Evolutionary conservation across 352 stramenopile species (phyloP).

Genomic region (Blastocystis sp.): DNA sequence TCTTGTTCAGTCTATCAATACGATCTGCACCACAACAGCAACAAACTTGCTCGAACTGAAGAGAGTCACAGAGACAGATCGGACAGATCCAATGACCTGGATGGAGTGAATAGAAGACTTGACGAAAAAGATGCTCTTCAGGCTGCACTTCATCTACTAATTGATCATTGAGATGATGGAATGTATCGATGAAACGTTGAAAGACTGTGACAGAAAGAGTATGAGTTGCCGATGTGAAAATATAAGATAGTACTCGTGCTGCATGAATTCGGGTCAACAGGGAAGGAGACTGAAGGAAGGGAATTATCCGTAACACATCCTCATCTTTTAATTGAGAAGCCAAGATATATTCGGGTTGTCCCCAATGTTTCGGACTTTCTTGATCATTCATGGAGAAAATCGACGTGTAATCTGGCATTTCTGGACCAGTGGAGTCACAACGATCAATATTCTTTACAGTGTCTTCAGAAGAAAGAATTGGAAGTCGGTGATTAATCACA

Average conservation of each 20-base stretch:
- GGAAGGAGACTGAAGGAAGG: background rate
- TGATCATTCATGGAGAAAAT: background rate
- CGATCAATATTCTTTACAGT: background rate
- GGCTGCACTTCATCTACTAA: background rate
- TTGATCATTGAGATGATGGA: background rate
- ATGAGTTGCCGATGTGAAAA: conserved; percentile 19
- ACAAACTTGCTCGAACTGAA: background rate
- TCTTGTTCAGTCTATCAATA: conserved; percentile 5
- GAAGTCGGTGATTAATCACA: background rate
- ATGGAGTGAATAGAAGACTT: conserved; percentile 10
- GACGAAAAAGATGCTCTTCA: conserved; percentile 31
- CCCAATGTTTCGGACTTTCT: conserved; percentile 9
- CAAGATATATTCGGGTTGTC: background rate
- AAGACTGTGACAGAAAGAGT: background rate
- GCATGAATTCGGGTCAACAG: background rate
- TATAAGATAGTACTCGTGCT: background rate
- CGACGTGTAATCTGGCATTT: background rate
- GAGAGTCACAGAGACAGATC: conserved; percentile 20
- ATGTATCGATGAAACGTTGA: background rate
- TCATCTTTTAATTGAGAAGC: background rate
- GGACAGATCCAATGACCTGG: conserved; percentile 12
- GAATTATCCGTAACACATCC: background rate
- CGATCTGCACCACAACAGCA: conserved; percentile 9
- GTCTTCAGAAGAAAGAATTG: conserved; percentile 12
- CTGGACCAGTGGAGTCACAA: background rate